These are phyloP conservation scores for Solanum pinnatisectum DNA, from an alignment of 257 asterid species.

Conservation along the genomic window DNA sequence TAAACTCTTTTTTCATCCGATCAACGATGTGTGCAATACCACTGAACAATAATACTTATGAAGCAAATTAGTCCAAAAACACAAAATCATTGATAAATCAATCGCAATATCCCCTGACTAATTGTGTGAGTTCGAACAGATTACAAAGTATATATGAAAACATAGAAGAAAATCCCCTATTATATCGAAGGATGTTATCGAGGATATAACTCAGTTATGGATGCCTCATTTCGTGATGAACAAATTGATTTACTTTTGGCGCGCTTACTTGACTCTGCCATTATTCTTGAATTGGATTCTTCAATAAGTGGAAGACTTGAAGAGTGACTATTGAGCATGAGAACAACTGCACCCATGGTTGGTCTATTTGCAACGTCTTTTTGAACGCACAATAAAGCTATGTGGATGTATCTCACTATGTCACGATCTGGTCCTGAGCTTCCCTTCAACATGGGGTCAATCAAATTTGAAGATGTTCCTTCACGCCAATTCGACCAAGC, in stretches of 20 bases:
- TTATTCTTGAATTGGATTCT: background rate
- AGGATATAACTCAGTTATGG: background rate
- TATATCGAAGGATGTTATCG: background rate
- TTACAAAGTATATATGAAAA: background rate
- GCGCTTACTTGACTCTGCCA: background rate
- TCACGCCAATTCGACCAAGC: background rate
- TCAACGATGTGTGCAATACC: too few relatives aligned
- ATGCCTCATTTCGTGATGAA: background rate
- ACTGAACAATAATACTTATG: too few relatives aligned
- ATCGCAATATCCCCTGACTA: too few relatives aligned
- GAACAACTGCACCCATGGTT: background rate
- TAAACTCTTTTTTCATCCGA: too few relatives aligned
- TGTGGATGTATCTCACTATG: background rate
- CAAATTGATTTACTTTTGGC: background rate
- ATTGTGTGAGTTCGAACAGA: background rate
- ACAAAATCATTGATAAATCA: too few relatives aligned
- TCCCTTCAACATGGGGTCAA: background rate
- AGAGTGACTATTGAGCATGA: background rate
- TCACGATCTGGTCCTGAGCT: background rate
- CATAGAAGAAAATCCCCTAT: background rate
- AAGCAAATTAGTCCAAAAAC: too few relatives aligned
- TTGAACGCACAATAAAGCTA: background rate
- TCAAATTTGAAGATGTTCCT: background rate
- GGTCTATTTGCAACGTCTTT: background rate
- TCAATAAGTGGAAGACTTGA: background rate